Base-by-base conservation (phyloP, 768 basidiomycete species). In the Thelephora aurantiotincta region DNA sequence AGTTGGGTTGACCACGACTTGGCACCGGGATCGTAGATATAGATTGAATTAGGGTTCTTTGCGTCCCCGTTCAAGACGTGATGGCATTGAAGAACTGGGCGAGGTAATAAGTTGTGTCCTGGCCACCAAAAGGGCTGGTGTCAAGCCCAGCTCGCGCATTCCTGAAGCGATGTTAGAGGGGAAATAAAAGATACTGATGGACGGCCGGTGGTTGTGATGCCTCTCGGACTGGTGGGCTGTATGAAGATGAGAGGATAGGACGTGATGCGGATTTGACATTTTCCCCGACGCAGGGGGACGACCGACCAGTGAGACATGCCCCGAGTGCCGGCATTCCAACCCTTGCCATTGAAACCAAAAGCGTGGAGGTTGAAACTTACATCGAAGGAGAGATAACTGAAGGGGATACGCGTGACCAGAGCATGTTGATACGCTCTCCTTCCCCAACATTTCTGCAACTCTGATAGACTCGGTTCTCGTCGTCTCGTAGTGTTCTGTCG, bases 381-480 rank as follows among this genome's bases (percentile, higher is more conserved):
- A 58, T 94, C 91, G 58, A 93, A 92, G 18, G 81, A 74, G 35
- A 90, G 68, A 59, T 90, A 94, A 26, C 38, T 3, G 46, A 26
- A 7, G n/a, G n/a, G n/a, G n/a, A n/a, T n/a, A n/a, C n/a, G n/a
- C n/a, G n/a, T n/a, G n/a, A n/a, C n/a, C n/a, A n/a, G n/a, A n/a
- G n/a, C n/a, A n/a, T n/a, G n/a, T n/a, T n/a, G n/a, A n/a, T n/a
- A n/a, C n/a, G n/a, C n/a, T n/a, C n/a, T n/a, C n/a, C n/a, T n/a
- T n/a, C n/a, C n/a, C 92, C 92, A 53, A 91, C 77, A 46, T 82
- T 82, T 59, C 87, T 89, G 63, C 88, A 93, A 60, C 93, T 94
- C 69, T 98, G 93, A 68, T 96, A 99, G 52, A 97, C 81, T 66
- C 98, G 96, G 60, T 98, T 98, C 70, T 99, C 96, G 63, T 99